Evolutionary conservation across 345 rosid species (phyloP).

Genomic region (Eucalyptus caleyi): DNA sequence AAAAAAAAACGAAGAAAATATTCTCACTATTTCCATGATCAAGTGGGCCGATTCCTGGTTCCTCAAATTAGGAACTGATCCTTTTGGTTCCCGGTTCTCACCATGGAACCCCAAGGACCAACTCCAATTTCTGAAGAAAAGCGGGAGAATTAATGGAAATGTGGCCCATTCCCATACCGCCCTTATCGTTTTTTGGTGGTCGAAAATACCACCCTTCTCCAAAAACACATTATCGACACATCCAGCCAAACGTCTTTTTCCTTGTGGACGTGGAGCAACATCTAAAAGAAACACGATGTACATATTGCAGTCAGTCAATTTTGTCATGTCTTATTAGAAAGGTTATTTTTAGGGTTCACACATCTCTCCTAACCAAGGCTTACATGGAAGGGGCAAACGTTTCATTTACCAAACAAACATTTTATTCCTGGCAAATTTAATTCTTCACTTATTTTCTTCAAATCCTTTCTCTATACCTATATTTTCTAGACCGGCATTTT

Average conservation of each 20-base stretch:
- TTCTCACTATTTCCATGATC: background rate
- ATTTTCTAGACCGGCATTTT: background rate
- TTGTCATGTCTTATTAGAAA: background rate
- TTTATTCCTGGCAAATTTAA: background rate
- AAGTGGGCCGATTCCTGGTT: too few relatives aligned
- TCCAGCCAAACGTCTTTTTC: background rate
- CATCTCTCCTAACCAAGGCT: background rate
- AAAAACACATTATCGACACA: background rate
- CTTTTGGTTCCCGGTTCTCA: too few relatives aligned
- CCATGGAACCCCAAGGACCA: too few relatives aligned
- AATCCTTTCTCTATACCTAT: background rate
- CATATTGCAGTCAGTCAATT: background rate
- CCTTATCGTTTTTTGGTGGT: too few relatives aligned
- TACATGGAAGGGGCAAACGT: background rate
- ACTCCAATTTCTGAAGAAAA: too few relatives aligned
- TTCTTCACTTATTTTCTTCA: background rate
- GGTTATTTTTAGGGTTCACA: background rate
- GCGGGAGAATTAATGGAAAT: too few relatives aligned
- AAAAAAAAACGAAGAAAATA: too few relatives aligned
- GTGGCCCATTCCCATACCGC: too few relatives aligned
- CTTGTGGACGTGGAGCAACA: background rate
- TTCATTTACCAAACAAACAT: background rate
- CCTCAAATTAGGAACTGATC: too few relatives aligned
- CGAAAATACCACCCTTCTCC: background rate
- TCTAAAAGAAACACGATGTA: background rate